These are phyloP conservation scores for Tetrapisispora phaffii DNA, from an alignment of 805 yeast genomes.

Conservation along the genomic window DNA sequence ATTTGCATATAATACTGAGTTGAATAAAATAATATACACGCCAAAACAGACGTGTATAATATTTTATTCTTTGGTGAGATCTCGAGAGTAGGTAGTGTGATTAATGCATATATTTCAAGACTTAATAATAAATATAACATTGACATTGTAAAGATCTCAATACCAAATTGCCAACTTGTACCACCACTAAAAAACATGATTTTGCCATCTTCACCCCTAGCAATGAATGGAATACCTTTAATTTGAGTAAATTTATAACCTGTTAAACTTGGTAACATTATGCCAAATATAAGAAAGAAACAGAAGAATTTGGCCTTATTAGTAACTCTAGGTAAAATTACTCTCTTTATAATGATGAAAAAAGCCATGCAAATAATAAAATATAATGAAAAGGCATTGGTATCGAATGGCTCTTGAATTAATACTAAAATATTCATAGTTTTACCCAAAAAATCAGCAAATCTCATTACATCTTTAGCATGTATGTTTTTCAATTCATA, in stretches of 20 bases:
- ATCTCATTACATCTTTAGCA: slow-evolving; percentile 34
- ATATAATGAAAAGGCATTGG: slow-evolving; percentile 35
- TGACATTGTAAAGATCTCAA: slow-evolving; percentile 49
- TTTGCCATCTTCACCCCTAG: slow-evolving; percentile 40
- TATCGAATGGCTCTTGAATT: slow-evolving; percentile 37
- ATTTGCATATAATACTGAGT: slow-evolving; percentile 21
- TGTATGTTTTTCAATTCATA: slow-evolving; percentile 25
- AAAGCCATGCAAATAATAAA: slow-evolving; percentile 36
- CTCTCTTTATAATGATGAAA: slow-evolving; percentile 42
- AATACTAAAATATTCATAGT: slow-evolving; percentile 36
- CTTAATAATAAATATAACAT: slow-evolving; percentile 42
- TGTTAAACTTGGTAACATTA: slow-evolving; percentile 38
- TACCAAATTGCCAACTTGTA: slow-evolving; percentile 57
- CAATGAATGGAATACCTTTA: slow-evolving; percentile 53
- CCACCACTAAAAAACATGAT: slow-evolving; percentile 57
- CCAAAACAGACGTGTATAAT: slow-evolving; percentile 11
- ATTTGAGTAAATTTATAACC: slow-evolving; percentile 60
- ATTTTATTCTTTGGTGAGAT: slow-evolving; percentile 12
- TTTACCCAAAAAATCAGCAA: slow-evolving; percentile 46
- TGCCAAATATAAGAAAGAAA: slow-evolving; percentile 30
- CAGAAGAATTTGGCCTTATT: slow-evolving; percentile 21
- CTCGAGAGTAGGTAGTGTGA: slow-evolving; percentile 28
- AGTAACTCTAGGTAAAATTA: slow-evolving; percentile 29
- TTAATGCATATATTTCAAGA: slow-evolving; percentile 32
- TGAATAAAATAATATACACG: slow-evolving; percentile 11